These are phyloP conservation scores for Phascolomyces articulosus DNA, from an alignment of 371 early-diverging fungal species.

Conservation along the genomic window DNA sequence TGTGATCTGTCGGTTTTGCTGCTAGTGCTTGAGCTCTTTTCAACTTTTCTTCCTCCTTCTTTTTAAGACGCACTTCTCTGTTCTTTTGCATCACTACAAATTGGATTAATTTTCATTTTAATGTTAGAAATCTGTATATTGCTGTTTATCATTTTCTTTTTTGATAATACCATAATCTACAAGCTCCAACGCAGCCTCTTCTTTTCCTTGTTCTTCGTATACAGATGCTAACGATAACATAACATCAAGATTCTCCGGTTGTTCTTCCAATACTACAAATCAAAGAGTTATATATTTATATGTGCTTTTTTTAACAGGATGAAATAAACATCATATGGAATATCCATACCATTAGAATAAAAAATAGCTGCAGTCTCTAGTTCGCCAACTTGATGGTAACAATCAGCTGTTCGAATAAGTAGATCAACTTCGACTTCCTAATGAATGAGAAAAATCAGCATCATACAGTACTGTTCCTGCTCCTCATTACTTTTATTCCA, in stretches of 20 bases:
- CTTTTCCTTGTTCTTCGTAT: constrained; percentile 84
- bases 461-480: no score
- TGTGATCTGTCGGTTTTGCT: constrained; percentile 1
- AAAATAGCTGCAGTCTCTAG: constrained; percentile 66
- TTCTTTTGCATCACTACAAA: constrained; percentile 37
- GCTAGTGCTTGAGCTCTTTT: background rate
- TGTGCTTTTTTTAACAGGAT: background rate
- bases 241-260: constrained; percentile 73
- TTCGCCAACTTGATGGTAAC: constrained; percentile 73
- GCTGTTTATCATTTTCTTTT: no score
- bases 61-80: constrained; percentile 26
- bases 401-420: constrained; percentile 65
- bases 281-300: no score
- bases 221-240: constrained; percentile 80
- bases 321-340: background rate
- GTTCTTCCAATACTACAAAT: constrained; percentile 42
- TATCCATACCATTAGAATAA: constrained; percentile 45
- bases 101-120: background rate
- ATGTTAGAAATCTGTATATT: background rate
- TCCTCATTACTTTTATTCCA: no score
- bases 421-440: constrained; percentile 53
- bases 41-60: constrained; percentile 8
- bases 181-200: constrained; percentile 70
- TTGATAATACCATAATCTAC: constrained; percentile 52
- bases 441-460: no score